These are phyloP conservation scores for Cichorium intybus DNA, from an alignment of 140 eudicot species.

Conservation along the genomic window DNA sequence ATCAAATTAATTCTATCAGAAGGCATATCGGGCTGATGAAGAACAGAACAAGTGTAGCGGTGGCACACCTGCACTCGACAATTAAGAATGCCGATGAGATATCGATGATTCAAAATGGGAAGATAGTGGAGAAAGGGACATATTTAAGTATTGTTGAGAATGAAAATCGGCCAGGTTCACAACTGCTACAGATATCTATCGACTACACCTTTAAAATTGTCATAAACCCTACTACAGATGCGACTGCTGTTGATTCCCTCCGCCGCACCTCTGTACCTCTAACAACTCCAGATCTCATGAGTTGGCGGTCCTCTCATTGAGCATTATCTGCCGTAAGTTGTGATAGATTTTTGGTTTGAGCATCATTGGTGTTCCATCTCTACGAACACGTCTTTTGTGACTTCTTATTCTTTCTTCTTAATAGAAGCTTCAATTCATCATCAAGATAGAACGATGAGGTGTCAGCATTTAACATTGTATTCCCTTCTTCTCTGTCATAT, in stretches of 20 bases:
- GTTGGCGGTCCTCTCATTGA: constrained; percentile 98
- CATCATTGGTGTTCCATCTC: constrained; percentile 86
- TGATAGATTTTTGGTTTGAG: constrained; percentile 89
- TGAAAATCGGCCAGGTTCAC: constrained; percentile 70
- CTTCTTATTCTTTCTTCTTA: constrained; percentile 83
- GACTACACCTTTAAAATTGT: too few relatives aligned
- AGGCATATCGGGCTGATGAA: constrained; percentile 84
- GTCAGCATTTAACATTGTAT: constrained; percentile 63
- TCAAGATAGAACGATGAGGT: constrained; percentile 75
- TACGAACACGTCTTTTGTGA: constrained; percentile 71
- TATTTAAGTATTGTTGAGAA: constrained; percentile 76
- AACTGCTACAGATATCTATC: too few relatives aligned
- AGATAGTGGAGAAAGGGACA: constrained; percentile 88
- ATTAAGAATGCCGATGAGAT: constrained; percentile 87
- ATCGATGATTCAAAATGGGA: constrained; percentile 86
- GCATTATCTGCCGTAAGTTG: constrained; percentile 96
- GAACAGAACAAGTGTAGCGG: constrained; percentile 80
- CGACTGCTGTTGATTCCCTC: too few relatives aligned
- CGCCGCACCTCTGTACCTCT: constrained; percentile 96
- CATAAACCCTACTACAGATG: too few relatives aligned
- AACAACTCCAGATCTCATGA: constrained; percentile 94
- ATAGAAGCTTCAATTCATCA: constrained; percentile 72
- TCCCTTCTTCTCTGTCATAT: constrained; percentile 95
- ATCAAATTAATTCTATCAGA: too few relatives aligned
- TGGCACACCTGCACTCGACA: constrained; percentile 87